Conservation (phyloP, 2,329 filamentous ascomycete species). For the Fusarium sarcochroum region DNA sequence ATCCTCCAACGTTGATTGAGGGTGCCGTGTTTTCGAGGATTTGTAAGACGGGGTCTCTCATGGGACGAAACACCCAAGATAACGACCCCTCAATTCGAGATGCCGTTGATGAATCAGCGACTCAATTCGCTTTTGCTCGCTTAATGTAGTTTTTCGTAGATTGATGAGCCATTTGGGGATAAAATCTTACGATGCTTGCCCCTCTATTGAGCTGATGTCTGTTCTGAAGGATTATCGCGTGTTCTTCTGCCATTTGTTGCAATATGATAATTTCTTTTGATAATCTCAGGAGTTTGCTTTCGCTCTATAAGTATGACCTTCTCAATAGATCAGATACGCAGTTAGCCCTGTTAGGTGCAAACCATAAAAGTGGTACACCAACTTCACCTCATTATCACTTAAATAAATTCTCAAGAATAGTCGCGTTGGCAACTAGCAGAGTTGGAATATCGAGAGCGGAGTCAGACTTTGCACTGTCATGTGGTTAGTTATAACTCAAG, state of each 20-base stretch:
- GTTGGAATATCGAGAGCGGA: no score
- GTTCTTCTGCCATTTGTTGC: background rate
- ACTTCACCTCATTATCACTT: no score
- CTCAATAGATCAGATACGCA: no score
- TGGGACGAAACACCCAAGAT: background rate
- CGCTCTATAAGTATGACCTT: no score
- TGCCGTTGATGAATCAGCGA: background rate
- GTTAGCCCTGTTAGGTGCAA: no score
- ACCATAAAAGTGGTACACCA: no score
- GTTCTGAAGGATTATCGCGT: background rate
- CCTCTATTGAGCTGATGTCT: background rate
- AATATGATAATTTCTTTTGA: background rate
- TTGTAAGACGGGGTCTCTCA: conserved; percentile 12
- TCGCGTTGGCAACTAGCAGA: no score
- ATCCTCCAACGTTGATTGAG: background rate
- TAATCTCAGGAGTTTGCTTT: no score
- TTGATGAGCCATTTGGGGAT: background rate
- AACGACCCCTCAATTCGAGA: background rate
- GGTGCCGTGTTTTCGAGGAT: conserved; percentile 20
- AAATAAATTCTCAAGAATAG: no score
- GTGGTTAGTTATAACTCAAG: no score
- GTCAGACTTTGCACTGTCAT: no score
- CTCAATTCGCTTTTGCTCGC: background rate
- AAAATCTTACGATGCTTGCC: background rate
- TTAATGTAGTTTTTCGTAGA: background rate